Evolutionary conservation across 192 early-diverging fungal genomes (phyloP).

Genomic region (Dimargaris cristalligena): DNA sequence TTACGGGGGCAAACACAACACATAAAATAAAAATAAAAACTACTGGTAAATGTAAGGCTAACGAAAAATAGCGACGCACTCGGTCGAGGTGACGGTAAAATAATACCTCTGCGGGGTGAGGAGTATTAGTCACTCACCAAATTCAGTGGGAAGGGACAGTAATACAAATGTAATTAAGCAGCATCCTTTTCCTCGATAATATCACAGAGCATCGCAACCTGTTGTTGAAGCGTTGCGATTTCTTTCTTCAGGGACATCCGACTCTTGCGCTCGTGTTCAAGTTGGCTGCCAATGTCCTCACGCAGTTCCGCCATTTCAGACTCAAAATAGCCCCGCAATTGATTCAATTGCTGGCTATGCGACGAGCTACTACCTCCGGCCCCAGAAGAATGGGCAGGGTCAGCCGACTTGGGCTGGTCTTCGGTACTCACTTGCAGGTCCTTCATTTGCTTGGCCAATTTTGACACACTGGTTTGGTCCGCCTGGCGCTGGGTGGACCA

Average conservation of each 20-base stretch:
- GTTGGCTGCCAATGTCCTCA: background rate
- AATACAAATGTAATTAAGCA: too few species aligned
- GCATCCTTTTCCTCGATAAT: slow-evolving; percentile 4
- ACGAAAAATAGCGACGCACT: too few species aligned
- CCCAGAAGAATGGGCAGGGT: background rate
- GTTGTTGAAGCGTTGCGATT: slow-evolving; percentile 4
- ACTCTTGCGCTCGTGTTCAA: slow-evolving; percentile 4
- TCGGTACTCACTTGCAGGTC: background rate
- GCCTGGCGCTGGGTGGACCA: background rate
- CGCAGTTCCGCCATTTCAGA: slow-evolving; percentile 1
- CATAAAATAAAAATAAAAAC: too few species aligned
- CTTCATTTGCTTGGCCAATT: background rate
- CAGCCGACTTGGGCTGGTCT: background rate
- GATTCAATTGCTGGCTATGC: background rate
- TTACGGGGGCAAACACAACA: too few species aligned
- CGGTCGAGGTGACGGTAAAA: too few species aligned
- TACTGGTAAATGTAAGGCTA: too few species aligned
- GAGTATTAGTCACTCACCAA: too few species aligned
- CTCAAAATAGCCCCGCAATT: slow-evolving; percentile 8
- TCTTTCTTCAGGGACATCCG: background rate
- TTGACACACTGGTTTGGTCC: background rate
- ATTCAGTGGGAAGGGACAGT: too few species aligned
- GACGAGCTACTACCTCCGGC: background rate
- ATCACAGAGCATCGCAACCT: slow-evolving; percentile 10
- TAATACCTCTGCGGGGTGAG: too few species aligned